Percentiles rank a stretch among this genome's conserved stretches.
phyloP scores from a whole-genome alignment of 106 monocot genomes.

The Dendrobium huoshanense region DNA sequence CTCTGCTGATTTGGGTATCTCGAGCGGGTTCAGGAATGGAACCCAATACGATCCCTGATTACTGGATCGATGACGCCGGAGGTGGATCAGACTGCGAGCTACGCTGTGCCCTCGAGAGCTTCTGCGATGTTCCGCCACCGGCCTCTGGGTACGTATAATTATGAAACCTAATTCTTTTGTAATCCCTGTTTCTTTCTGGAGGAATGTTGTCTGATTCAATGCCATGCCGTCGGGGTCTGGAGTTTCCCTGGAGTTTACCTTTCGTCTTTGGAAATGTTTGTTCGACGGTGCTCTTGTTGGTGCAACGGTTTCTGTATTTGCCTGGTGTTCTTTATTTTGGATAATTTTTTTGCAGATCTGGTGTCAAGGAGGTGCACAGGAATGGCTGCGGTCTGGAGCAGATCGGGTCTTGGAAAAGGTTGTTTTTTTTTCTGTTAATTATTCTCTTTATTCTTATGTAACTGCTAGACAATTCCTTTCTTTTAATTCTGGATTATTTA shows the following conservation, averaged over 20 bases:
- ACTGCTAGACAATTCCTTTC: background rate
- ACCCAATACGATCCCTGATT: constrained; percentile 35
- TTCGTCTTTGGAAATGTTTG: background rate
- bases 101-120: constrained; percentile 43
- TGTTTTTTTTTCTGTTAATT: constrained; percentile 9
- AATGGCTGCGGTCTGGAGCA: constrained; percentile 26
- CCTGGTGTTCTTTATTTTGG: background rate
- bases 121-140: constrained; percentile 24
- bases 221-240: background rate
- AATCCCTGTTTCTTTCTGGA: background rate
- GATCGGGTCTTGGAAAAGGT: constrained; percentile 46
- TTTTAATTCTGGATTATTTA: background rate
- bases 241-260: background rate
- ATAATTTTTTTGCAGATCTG: constrained; percentile 15
- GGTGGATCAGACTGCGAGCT: constrained; percentile 52
- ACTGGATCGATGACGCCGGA: constrained; percentile 44
- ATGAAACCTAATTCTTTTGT: background rate
- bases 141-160: constrained; percentile 17
- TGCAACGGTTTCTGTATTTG: background rate
- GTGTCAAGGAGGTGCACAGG: constrained; percentile 18
- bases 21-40: constrained; percentile 18
- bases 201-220: background rate
- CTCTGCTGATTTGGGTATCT: background rate
- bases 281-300: background rate
- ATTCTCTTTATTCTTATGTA: background rate